A percentile compares a stretch with the other conserved stretches of the same genome.
These are phyloP conservation scores for Cyclotella baltica DNA, from an alignment of 108 stramenopile species.

Conservation along the genomic window DNA sequence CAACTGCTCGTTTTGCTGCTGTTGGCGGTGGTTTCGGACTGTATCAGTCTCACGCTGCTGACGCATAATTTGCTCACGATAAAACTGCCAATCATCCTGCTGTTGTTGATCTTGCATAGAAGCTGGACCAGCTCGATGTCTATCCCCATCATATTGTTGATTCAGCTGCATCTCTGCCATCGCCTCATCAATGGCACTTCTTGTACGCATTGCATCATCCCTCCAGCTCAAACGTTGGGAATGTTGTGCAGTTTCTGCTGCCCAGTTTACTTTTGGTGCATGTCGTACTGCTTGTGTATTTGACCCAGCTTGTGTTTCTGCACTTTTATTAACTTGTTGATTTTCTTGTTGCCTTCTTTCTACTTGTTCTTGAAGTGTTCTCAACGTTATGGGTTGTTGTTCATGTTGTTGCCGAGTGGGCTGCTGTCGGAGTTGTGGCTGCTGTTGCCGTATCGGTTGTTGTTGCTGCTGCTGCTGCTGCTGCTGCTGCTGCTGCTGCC, in stretches of 20 bases:
- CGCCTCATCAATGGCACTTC: background rate
- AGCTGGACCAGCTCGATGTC: background rate
- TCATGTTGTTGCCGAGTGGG: background rate
- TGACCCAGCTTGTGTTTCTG: background rate
- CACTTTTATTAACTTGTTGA: background rate
- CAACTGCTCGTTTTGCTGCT: too few species aligned
- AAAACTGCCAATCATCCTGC: background rate
- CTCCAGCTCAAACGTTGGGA: background rate
- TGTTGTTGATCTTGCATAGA: too few species aligned
- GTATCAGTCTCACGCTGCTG: too few species aligned
- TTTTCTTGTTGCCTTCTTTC: background rate
- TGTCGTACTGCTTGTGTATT: background rate
- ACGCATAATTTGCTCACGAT: background rate
- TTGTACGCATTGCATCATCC: background rate
- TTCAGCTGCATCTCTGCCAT: background rate
- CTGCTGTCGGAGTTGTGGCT: background rate
- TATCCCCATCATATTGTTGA: background rate
- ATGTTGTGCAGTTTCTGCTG: background rate
- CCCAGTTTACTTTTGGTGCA: background rate
- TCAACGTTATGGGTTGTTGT: background rate
- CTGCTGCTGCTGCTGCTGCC: background rate
- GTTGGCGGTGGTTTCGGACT: background rate
- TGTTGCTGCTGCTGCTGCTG: background rate
- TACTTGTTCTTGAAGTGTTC: background rate
- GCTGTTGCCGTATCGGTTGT: background rate